Percentiles rank a stretch among this genome's conserved stretches.
These are phyloP conservation scores for Colletotrichum neosansevieriae DNA, from an alignment of 2,329 filamentous ascomycete genomes.

Conservation along the genomic window DNA sequence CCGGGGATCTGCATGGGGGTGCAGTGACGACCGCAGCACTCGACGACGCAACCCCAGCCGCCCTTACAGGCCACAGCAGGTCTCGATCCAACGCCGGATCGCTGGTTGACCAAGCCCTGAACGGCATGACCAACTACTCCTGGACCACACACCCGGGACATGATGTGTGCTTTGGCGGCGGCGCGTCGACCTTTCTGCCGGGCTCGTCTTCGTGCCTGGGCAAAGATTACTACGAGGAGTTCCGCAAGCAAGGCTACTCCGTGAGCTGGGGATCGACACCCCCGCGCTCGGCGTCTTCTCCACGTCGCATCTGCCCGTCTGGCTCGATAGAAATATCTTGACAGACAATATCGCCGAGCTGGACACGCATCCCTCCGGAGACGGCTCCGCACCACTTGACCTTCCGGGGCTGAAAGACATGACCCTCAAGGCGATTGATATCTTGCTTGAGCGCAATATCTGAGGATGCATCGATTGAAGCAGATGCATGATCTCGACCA, in stretches of 20 bases:
- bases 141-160: conserved; percentile 82
- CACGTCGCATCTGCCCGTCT: conserved; percentile 80
- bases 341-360: conserved; percentile 74
- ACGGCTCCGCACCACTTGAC: conserved; percentile 73
- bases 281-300: conserved; percentile 84
- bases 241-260: conserved; percentile 78
- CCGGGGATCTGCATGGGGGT: conserved; percentile 67
- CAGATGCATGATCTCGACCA: conserved; percentile 90
- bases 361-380: conserved; percentile 77
- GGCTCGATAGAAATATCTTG: conserved; percentile 89
- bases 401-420: conserved; percentile 89
- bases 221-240: conserved; percentile 84
- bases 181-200: conserved; percentile 83
- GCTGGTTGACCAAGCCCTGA: conserved; percentile 80
- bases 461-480: conserved; percentile 87
- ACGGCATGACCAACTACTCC: conserved; percentile 82
- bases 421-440: conserved; percentile 87
- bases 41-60: conserved; percentile 85
- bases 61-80: conserved; percentile 78
- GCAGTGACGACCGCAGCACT: conserved; percentile 83
- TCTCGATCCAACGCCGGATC: conserved; percentile 76
- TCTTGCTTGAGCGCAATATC: conserved; percentile 81
- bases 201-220: conserved; percentile 73
- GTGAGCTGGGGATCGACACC: conserved; percentile 75
- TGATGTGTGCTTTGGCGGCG: conserved; percentile 85